Evolutionary conservation across 176 grass and related monocot genomes (phyloP).

Genomic region (Bromus sterilis): DNA sequence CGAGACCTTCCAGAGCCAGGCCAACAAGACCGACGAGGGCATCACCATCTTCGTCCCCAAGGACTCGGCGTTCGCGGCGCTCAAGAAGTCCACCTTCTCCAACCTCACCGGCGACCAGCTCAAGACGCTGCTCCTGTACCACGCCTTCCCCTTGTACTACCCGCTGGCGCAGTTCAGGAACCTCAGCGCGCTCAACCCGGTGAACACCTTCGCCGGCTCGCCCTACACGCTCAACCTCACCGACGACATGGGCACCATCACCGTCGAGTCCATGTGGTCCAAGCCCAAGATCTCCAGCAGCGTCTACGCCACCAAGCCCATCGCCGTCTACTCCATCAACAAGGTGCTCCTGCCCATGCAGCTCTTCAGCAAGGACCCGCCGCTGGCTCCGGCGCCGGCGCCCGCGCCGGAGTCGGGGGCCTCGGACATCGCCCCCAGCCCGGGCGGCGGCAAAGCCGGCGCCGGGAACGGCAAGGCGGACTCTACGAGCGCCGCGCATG

Average conservation of each 20-base stretch:
- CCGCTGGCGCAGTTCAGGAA: constrained; percentile 72
- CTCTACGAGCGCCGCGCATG: constrained; percentile 1
- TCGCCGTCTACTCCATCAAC: constrained; percentile 70
- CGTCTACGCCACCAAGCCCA: constrained; percentile 62
- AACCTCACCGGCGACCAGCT: constrained; percentile 86
- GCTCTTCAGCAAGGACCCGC: constrained; percentile 77
- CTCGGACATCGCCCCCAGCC: constrained; percentile 44
- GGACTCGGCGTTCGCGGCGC: constrained; percentile 64
- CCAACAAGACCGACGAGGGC: constrained; percentile 67
- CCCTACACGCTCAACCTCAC: constrained; percentile 74
- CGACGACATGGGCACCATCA: constrained; percentile 59
- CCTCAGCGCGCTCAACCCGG: constrained; percentile 69
- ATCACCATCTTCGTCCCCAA: constrained; percentile 87
- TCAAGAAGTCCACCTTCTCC: constrained; percentile 65
- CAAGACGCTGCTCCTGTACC: constrained; percentile 73
- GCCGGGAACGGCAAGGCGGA: constrained; percentile 12
- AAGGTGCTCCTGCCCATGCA: constrained; percentile 76
- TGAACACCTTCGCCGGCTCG: constrained; percentile 72
- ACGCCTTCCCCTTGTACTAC: constrained; percentile 80
- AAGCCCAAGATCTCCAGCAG: constrained; percentile 74
- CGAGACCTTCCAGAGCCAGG: constrained; percentile 81
- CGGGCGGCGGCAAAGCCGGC: constrained; percentile 4
- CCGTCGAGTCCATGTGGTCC: constrained; percentile 70
- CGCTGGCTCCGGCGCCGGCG: constrained; percentile 52
- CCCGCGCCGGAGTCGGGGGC: constrained; percentile 51